Percentiles rank a stretch among this genome's conserved stretches.
Evolutionary conservation across 129 eudicot species (phyloP).

Genomic region (Helianthus tuberosus): DNA sequence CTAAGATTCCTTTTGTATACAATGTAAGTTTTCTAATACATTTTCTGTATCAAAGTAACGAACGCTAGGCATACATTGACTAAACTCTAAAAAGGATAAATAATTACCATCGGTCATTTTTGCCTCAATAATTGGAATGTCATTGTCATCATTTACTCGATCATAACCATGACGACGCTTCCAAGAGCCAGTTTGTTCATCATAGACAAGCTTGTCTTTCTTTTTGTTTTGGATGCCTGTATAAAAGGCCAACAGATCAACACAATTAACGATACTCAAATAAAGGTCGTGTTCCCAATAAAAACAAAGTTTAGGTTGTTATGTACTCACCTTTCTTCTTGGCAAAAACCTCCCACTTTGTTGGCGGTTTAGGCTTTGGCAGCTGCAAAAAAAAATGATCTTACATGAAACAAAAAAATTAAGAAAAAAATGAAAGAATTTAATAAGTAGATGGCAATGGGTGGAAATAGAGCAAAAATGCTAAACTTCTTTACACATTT

Average conservation of each 20-base stretch:
- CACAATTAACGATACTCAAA: not conserved
- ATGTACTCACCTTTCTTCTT: conserved; percentile 62
- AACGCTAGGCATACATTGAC: not conserved
- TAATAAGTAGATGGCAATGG: not conserved
- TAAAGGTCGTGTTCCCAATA: not conserved
- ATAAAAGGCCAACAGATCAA: conserved; percentile 14
- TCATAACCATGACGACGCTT: conserved; percentile 94
- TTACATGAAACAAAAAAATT: not conserved
- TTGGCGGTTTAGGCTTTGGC: conserved; percentile 92
- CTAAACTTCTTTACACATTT: not conserved
- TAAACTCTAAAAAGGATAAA: not conserved
- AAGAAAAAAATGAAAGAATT: not conserved
- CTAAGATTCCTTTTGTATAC: not conserved
- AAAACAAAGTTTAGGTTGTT: not conserved
- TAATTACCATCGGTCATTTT: conserved; percentile 83
- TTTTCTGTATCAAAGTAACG: not conserved
- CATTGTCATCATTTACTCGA: conserved; percentile 87
- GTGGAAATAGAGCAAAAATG: not conserved
- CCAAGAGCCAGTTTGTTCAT: conserved; percentile 84
- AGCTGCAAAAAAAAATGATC: conserved; percentile 44
- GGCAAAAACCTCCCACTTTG: conserved; percentile 95
- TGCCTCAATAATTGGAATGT: conserved; percentile 87
- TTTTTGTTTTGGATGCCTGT: conserved; percentile 75
- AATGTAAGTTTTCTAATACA: not conserved
- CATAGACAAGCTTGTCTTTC: conserved; percentile 82